These are phyloP conservation scores for Parachaetomium inaequale DNA, from an alignment of 495 filamentous ascomycete genomes.

Conservation along the genomic window DNA sequence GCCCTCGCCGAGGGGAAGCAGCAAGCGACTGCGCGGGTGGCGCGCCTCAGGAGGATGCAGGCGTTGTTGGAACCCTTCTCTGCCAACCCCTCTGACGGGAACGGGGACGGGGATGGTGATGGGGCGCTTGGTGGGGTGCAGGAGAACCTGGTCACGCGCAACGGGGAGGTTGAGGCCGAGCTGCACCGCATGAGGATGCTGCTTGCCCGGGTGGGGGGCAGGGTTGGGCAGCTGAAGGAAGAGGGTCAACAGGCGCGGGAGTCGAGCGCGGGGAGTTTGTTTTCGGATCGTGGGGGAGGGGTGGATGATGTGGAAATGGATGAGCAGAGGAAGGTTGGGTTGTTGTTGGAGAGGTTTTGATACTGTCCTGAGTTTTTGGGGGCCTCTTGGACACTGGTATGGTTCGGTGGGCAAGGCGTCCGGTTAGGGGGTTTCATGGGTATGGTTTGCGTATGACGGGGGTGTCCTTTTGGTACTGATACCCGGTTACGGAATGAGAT, in stretches of 20 bases:
- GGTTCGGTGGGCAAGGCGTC: neutral
- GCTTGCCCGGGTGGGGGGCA: slow-evolving; percentile 63
- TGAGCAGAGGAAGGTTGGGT: slow-evolving; percentile 42
- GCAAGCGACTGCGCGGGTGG: slow-evolving; percentile 52
- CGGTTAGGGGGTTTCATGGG: neutral
- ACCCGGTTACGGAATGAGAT: neutral
- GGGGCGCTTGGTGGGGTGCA: slow-evolving; percentile 53
- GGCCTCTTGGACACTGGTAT: neutral
- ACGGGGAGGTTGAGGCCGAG: slow-evolving; percentile 70
- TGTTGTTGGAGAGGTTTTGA: slow-evolving; percentile 38
- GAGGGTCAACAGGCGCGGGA: slow-evolving; percentile 19
- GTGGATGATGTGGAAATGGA: slow-evolving; percentile 31
- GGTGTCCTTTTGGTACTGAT: neutral
- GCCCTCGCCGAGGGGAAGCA: slow-evolving; percentile 51
- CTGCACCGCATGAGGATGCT: slow-evolving; percentile 73
- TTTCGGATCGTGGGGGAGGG: slow-evolving; percentile 9
- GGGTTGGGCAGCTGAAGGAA: slow-evolving; percentile 43
- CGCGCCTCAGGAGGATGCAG: slow-evolving; percentile 54
- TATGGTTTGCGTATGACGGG: neutral
- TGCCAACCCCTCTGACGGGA: neutral
- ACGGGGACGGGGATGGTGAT: neutral
- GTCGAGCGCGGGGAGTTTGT: slow-evolving; percentile 16
- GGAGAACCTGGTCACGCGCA: slow-evolving; percentile 69
- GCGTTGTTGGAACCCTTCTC: slow-evolving; percentile 57
- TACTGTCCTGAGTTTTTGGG: neutral